Conservation (phyloP, 192 early-diverging fungal species). For the Obelidium mucronatum region DNA sequence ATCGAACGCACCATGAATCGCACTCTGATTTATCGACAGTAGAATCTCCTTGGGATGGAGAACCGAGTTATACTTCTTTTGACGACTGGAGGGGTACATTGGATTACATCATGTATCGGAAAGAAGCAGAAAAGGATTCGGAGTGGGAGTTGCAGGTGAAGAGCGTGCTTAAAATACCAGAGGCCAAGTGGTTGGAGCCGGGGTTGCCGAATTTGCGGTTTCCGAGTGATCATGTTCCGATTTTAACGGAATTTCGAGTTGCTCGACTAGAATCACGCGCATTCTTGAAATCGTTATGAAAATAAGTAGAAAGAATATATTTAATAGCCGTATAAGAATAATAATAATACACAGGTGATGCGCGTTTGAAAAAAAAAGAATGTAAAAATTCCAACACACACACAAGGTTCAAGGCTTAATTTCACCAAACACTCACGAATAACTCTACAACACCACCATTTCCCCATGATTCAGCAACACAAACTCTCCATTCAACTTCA, state of each 20-base stretch:
- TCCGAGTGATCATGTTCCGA: slow-evolving; percentile 45
- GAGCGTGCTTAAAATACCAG: slow-evolving; percentile 34
- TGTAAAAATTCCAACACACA: too few relatives aligned
- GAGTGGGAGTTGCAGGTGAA: background rate
- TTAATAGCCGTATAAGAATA: too few relatives aligned
- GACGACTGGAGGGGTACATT: slow-evolving; percentile 47
- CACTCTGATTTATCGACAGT: slow-evolving; percentile 12
- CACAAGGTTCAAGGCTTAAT: too few relatives aligned
- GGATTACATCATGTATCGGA: slow-evolving; percentile 44
- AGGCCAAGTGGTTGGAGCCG: slow-evolving; percentile 37
- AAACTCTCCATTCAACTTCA: too few relatives aligned
- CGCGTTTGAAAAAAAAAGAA: too few relatives aligned
- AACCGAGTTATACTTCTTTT: slow-evolving; percentile 46
- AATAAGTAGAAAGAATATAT: too few relatives aligned
- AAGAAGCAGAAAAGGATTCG: background rate
- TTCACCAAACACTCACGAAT: too few relatives aligned
- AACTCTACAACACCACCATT: too few relatives aligned
- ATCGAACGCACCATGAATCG: background rate
- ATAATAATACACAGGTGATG: too few relatives aligned
- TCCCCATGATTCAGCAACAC: too few relatives aligned
- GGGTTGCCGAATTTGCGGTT: slow-evolving; percentile 47
- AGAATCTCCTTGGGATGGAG: slow-evolving; percentile 29
- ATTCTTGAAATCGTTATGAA: too few relatives aligned
- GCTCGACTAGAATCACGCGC: background rate
- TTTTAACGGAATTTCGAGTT: slow-evolving; percentile 41